Conservation (phyloP, 768 basidiomycete genomes). For the Mycena capillaripes region DNA sequence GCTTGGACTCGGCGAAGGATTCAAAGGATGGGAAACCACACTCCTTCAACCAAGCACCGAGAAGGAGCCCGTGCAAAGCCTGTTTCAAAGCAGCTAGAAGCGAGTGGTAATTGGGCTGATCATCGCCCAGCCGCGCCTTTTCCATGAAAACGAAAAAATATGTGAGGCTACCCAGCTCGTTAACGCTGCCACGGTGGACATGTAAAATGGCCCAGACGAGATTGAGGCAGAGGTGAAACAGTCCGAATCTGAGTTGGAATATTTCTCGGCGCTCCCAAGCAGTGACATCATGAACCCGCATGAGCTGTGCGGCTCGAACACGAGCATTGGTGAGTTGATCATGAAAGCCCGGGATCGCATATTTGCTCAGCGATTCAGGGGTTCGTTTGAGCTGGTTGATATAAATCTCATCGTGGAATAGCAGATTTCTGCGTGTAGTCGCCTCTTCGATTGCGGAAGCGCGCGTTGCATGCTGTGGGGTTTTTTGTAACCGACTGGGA, state of each 20-base stretch:
- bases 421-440: slow-evolving; percentile 26
- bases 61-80: slow-evolving; percentile 34
- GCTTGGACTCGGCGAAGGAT: slow-evolving; percentile 34
- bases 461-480: slow-evolving; percentile 10
- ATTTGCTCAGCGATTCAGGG: slow-evolving; percentile 8
- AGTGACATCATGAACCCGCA: slow-evolving; percentile 25
- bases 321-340: slow-evolving; percentile 37
- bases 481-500: slow-evolving; percentile 9
- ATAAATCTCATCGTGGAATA: slow-evolving; percentile 32
- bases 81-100: slow-evolving; percentile 34
- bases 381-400: slow-evolving; percentile 28
- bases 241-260: slow-evolving; percentile 43
- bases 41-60: slow-evolving; percentile 39
- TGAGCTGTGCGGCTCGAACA: slow-evolving; percentile 16
- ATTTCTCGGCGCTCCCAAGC: slow-evolving; percentile 32
- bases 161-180: slow-evolving; percentile 43
- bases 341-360: slow-evolving; percentile 32
- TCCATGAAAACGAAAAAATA: slow-evolving; percentile 49
- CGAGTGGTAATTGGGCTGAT: slow-evolving; percentile 42
- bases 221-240: slow-evolving; percentile 53
- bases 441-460: slow-evolving; percentile 35
- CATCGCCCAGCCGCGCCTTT: slow-evolving; percentile 43
- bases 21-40: slow-evolving; percentile 19
- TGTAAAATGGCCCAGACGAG: slow-evolving; percentile 49
- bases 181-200: slow-evolving; percentile 44